These are phyloP conservation scores for Cystobasidiaceae sp. DNA, from an alignment of 1,284 basidiomycete species.

Conservation along the genomic window DNA sequence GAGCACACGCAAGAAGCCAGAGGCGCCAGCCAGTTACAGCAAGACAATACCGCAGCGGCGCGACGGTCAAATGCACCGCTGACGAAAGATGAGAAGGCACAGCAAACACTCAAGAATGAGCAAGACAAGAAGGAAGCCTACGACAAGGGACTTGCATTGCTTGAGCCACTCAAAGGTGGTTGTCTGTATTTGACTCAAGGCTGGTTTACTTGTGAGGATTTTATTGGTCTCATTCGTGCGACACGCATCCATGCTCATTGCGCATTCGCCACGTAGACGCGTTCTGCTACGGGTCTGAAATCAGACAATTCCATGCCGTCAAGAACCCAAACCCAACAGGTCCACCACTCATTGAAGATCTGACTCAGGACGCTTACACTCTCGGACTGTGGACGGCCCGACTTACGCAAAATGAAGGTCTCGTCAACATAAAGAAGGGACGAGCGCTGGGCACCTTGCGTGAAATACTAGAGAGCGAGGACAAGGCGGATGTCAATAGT, in stretches of 20 bases:
- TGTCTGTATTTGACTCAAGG: conserved; percentile 52
- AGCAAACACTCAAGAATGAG: background rate
- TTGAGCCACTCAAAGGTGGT: conserved; percentile 50
- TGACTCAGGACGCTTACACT: conserved; percentile 39
- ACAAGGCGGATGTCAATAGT: background rate
- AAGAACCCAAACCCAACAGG: conserved; percentile 31
- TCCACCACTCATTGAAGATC: conserved; percentile 39
- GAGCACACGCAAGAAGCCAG: conserved; percentile 53
- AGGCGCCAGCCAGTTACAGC: background rate
- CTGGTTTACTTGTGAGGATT: conserved; percentile 71
- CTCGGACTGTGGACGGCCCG: conserved; percentile 37
- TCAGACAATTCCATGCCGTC: conserved; percentile 44
- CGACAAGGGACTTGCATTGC: conserved; percentile 38
- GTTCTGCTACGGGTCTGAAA: conserved; percentile 39
- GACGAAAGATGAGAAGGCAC: conserved; percentile 11
- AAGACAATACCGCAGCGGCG: conserved; percentile 2
- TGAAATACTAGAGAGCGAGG: conserved; percentile 19
- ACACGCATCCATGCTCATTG: conserved; percentile 70
- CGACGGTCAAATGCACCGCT: background rate
- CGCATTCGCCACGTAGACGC: background rate
- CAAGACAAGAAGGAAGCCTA: conserved; percentile 34
- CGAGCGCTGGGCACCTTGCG: conserved; percentile 11
- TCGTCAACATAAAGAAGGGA: conserved; percentile 28
- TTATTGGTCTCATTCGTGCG: conserved; percentile 79
- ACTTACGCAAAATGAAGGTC: conserved; percentile 27